Evolutionary conservation across 768 basidiomycete genomes (phyloP).

Genomic region (Suillus variegatus): DNA sequence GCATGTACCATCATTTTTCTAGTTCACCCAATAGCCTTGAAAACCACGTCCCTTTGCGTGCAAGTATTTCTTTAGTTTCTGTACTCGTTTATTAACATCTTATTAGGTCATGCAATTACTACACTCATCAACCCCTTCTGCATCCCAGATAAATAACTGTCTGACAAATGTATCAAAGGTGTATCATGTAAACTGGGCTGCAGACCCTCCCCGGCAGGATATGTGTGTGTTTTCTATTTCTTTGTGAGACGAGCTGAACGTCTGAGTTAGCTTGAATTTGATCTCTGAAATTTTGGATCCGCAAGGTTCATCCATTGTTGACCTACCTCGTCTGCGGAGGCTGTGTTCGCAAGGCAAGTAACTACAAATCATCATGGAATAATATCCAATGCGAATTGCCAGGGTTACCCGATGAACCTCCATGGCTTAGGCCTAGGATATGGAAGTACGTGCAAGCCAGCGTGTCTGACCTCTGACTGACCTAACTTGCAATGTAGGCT

Average conservation of each 20-base stretch:
- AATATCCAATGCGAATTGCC: background rate
- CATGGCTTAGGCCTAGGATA: conserved; percentile 73
- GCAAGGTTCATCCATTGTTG: conserved; percentile 48
- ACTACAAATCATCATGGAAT: background rate
- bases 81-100: conserved; percentile 3
- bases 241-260: conserved; percentile 7
- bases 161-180: conserved; percentile 54
- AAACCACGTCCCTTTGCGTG: conserved; percentile 54
- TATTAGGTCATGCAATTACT: conserved; percentile 52
- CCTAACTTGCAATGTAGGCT: conserved; percentile 40
- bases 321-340: conserved; percentile 54
- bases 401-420: conserved; percentile 76
- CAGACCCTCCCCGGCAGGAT: conserved; percentile 61
- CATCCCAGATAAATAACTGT: conserved; percentile 54
- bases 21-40: conserved; percentile 55
- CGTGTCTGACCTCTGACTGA: conserved; percentile 10
- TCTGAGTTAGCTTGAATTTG: conserved; percentile 32
- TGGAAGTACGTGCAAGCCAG: conserved; percentile 61
- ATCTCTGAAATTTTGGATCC: conserved; percentile 66
- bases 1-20: conserved; percentile 58
- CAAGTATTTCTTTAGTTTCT: conserved; percentile 23
- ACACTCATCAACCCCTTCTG: conserved; percentile 54
- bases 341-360: conserved; percentile 62
- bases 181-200: conserved; percentile 59
- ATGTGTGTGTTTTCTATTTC: conserved; percentile 43